These are phyloP conservation scores for Eucalyptus cloeziana DNA, from an alignment of 345 rosid species.

Conservation along the genomic window DNA sequence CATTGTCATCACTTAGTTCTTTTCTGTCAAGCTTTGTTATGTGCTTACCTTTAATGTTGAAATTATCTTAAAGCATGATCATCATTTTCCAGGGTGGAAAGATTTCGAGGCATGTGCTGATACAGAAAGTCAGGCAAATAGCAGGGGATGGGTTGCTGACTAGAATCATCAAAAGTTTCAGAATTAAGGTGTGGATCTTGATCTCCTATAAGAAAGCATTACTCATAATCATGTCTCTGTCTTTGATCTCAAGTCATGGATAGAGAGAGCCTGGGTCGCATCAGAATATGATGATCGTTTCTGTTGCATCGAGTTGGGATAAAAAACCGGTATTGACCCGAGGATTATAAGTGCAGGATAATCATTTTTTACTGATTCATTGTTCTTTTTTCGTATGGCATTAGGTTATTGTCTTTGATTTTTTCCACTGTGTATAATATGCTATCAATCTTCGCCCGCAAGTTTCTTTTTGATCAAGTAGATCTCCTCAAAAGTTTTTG, in stretches of 20 bases:
- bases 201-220: not conserved
- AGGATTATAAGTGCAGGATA: not conserved
- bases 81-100: slow-evolving; percentile 39
- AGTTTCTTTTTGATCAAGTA: not conserved
- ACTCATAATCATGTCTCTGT: not conserved
- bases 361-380: not conserved
- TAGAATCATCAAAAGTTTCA: slow-evolving; percentile 45
- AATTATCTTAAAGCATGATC: not conserved
- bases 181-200: slow-evolving; percentile 22
- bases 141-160: slow-evolving; percentile 69
- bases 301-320: not conserved
- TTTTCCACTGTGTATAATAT: not conserved
- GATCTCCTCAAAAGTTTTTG: not conserved
- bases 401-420: no score
- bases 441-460: not conserved
- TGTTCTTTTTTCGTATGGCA: not conserved
- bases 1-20: not conserved
- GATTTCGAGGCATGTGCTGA: slow-evolving; percentile 47
- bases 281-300: not conserved
- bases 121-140: slow-evolving; percentile 41
- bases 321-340: not conserved
- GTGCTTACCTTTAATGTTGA: not conserved
- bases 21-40: not conserved
- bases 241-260: not conserved
- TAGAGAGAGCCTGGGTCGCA: not conserved